Conservation (phyloP, 1,284 basidiomycete genomes). For the Rhodofomes roseus region DNA sequence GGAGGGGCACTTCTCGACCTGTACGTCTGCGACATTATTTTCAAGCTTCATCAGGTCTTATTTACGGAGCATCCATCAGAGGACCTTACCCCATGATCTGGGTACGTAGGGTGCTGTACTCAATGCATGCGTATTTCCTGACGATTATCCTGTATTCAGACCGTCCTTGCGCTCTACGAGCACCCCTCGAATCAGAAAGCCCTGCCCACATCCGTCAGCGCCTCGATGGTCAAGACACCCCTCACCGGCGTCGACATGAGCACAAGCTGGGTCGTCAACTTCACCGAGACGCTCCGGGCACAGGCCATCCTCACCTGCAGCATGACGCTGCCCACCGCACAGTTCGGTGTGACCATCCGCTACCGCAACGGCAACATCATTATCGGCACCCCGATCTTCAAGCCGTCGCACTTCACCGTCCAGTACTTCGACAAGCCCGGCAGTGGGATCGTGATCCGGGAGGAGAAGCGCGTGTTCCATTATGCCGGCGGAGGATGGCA, state of each 20-base stretch:
- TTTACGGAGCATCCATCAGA: slow-evolving; percentile 31
- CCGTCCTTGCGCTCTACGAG: slow-evolving; percentile 78
- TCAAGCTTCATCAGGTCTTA: background rate
- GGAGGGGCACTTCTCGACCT: slow-evolving; percentile 86
- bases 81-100: slow-evolving; percentile 84
- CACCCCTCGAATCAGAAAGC: slow-evolving; percentile 62
- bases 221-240: slow-evolving; percentile 68
- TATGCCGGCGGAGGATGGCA: slow-evolving; percentile 66
- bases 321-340: slow-evolving; percentile 43
- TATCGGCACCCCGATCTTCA: slow-evolving; percentile 60
- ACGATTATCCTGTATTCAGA: slow-evolving; percentile 33
- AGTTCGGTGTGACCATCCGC: slow-evolving; percentile 57
- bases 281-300: slow-evolving; percentile 50
- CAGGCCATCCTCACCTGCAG: slow-evolving; percentile 68
- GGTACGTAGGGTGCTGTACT: slow-evolving; percentile 38
- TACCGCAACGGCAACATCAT: slow-evolving; percentile 67
- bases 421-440: slow-evolving; percentile 56
- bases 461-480: slow-evolving; percentile 52
- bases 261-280: slow-evolving; percentile 77
- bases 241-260: slow-evolving; percentile 78
- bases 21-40: slow-evolving; percentile 30
- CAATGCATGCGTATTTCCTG: background rate
- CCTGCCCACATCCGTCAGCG: slow-evolving; percentile 54
- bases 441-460: slow-evolving; percentile 43
- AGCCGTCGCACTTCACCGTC: slow-evolving; percentile 59